A percentile compares a stretch with the other conserved stretches of the same genome.
These are phyloP conservation scores for Nannizziopsis arthrosporioides DNA, from an alignment of 2,329 filamentous ascomycete genomes.

Conservation along the genomic window DNA sequence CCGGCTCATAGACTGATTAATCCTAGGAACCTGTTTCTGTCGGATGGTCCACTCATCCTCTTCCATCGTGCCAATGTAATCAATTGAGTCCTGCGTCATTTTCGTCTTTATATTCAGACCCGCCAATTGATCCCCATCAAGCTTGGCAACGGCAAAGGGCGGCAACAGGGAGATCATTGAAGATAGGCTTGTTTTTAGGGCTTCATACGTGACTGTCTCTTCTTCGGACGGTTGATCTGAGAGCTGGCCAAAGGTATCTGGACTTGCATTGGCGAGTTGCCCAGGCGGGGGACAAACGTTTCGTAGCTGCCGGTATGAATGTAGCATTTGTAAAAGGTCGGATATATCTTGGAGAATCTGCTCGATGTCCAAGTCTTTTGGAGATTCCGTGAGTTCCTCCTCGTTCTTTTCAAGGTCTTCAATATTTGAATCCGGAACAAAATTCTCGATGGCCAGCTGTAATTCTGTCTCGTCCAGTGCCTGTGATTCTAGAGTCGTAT, in stretches of 20 bases:
- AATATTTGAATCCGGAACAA: conserved; percentile 24
- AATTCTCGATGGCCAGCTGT: conserved; percentile 34
- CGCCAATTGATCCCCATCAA: conserved; percentile 75
- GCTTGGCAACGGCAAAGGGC: conserved; percentile 72
- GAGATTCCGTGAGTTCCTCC: not conserved
- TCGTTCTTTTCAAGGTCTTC: conserved; percentile 21
- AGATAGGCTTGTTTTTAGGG: conserved; percentile 61
- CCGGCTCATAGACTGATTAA: conserved; percentile 23
- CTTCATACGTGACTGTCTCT: conserved; percentile 53
- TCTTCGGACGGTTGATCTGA: conserved; percentile 44
- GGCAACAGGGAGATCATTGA: conserved; percentile 65
- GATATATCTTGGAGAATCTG: conserved; percentile 47
- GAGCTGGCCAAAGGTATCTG: conserved; percentile 26
- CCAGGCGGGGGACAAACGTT: conserved; percentile 30
- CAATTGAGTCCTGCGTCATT: conserved; percentile 58
- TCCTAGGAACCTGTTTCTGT: conserved; percentile 29
- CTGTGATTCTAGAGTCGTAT: conserved; percentile 17
- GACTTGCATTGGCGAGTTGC: conserved; percentile 24
- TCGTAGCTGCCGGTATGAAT: conserved; percentile 51
- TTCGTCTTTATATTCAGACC: conserved; percentile 72
- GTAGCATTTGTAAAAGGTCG: conserved; percentile 49
- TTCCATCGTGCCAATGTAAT: conserved; percentile 70
- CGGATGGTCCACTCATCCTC: conserved; percentile 59
- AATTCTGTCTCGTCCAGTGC: conserved; percentile 30
- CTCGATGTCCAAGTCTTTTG: conserved; percentile 36